Percentiles rank a stretch among this genome's conserved stretches.
Conservation (phyloP, 495 filamentous ascomycete species). For the Penicillium lividum region DNA sequence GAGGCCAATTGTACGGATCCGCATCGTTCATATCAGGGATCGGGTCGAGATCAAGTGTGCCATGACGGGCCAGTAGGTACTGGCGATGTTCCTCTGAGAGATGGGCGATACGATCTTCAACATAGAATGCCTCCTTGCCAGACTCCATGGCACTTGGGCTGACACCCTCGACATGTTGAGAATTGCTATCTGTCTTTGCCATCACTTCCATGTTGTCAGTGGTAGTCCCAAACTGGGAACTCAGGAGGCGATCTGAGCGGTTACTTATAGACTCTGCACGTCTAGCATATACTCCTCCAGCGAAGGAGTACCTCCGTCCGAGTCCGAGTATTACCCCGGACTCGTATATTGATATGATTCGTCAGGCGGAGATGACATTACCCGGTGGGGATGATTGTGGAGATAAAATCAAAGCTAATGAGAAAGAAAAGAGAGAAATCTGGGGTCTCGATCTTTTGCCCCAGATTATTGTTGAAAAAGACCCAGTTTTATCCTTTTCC, state of each 20-base stretch:
- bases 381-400: too few species aligned
- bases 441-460: background rate
- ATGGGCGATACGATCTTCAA: slow-evolving; percentile 25
- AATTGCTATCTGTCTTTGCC: slow-evolving; percentile 19
- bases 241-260: too few species aligned
- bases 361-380: too few species aligned
- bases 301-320: too few species aligned
- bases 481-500: background rate
- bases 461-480: background rate
- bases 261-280: too few species aligned
- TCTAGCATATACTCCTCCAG: too few species aligned
- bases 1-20: slow-evolving; percentile 57
- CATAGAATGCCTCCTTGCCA: slow-evolving; percentile 21
- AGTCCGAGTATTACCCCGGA: too few species aligned
- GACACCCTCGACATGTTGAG: slow-evolving; percentile 22
- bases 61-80: slow-evolving; percentile 49
- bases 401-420: too few species aligned
- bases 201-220: slow-evolving; percentile 7
- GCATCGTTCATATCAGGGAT: slow-evolving; percentile 46
- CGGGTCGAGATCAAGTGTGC: slow-evolving; percentile 53
- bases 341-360: too few species aligned
- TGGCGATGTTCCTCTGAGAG: slow-evolving; percentile 35
- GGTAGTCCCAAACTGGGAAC: background rate
- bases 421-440: background rate
- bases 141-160: slow-evolving; percentile 15